These are phyloP conservation scores for Eutypella sp. DNA, from an alignment of 2,329 filamentous ascomycete genomes.

Conservation along the genomic window DNA sequence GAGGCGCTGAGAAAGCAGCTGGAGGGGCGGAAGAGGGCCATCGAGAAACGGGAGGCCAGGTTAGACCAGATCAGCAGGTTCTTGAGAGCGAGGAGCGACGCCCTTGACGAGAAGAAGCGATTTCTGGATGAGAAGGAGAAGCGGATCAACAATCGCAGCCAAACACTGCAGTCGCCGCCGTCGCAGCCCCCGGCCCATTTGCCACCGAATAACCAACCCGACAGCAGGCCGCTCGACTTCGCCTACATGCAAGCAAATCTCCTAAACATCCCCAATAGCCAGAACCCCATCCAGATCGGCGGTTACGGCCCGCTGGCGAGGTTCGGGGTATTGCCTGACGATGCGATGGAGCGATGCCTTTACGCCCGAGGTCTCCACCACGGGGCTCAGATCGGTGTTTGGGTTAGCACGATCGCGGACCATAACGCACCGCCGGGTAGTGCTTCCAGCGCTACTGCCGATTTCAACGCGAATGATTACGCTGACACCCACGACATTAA, in stretches of 20 bases:
- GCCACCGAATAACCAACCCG: background rate
- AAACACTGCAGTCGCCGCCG: no score
- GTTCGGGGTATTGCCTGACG: background rate
- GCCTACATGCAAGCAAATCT: background rate
- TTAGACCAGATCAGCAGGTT: no score
- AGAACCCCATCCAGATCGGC: background rate
- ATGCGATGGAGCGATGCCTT: background rate
- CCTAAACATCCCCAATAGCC: background rate
- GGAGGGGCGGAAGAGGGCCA: background rate
- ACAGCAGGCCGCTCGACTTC: background rate
- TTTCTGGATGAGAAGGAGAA: background rate
- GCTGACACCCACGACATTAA: no score
- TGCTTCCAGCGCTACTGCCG: no score
- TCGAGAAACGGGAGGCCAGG: no score
- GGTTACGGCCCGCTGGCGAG: background rate
- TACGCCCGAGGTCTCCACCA: background rate
- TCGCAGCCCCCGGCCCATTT: background rate
- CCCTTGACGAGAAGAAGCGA: no score
- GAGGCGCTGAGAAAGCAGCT: background rate
- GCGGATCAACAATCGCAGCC: background rate
- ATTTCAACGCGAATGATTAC: no score
- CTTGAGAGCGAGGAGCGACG: no score
- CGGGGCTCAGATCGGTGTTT: background rate
- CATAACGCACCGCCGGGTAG: no score
- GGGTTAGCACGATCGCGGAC: background rate